Conservation (phyloP, 805 yeast genomes). For the Yamadazyma takamatsuzukensis region DNA sequence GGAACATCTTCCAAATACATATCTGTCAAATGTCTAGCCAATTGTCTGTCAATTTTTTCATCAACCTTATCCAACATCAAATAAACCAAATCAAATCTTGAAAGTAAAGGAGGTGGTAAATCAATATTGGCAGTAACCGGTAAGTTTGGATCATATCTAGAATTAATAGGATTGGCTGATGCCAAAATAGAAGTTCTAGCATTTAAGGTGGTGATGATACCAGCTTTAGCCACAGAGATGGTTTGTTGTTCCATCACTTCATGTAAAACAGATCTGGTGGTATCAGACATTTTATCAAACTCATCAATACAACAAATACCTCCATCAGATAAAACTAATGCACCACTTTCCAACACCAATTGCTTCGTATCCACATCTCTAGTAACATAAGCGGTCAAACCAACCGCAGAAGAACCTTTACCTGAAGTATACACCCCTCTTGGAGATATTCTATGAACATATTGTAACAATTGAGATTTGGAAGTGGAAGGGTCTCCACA, state of each 20-base stretch:
- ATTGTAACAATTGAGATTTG: conserved; percentile 89
- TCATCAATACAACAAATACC: conserved; percentile 99
- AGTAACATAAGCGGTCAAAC: conserved; percentile 95
- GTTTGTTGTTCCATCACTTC: conserved; percentile 99
- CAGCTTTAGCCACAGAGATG: conserved; percentile 96
- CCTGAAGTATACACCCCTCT: conserved; percentile 98
- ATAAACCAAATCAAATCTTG: conserved; percentile 93
- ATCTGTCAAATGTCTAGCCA: conserved; percentile 86
- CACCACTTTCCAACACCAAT: conserved; percentile 92
- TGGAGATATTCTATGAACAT: conserved; percentile 96
- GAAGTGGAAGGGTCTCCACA: conserved; percentile 99
- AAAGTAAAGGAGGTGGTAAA: conserved; percentile 90
- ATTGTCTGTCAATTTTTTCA: conserved; percentile 73
- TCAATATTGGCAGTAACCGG: conserved; percentile 96
- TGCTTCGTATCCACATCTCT: conserved; percentile 93
- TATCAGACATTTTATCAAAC: conserved; percentile 94
- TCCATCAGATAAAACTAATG: conserved; percentile 92
- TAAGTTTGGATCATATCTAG: conserved; percentile 89
- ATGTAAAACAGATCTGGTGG: conserved; percentile 91
- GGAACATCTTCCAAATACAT: conserved; percentile 90
- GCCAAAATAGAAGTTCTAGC: conserved; percentile 96
- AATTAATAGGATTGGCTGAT: conserved; percentile 95
- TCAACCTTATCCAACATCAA: conserved; percentile 90
- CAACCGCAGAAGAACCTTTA: conserved; percentile 98
- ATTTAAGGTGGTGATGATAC: conserved; percentile 93